Evolutionary conservation across 352 stramenopile species (phyloP).

Genomic region (Pythium dissotocum): DNA sequence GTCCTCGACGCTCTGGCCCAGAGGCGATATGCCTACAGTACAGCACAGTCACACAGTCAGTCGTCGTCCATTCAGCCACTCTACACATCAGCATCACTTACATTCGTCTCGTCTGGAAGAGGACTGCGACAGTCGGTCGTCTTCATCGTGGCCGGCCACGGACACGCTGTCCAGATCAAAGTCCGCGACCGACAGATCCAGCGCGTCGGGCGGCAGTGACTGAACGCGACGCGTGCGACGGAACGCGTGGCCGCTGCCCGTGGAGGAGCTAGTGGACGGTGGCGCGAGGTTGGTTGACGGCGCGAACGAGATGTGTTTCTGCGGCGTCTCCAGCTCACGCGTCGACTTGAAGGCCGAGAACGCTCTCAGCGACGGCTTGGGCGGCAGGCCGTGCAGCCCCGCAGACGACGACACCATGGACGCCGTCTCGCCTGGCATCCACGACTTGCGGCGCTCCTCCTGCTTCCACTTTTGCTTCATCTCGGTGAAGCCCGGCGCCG

Average conservation of each 20-base stretch:
- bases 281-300: conserved; percentile 5
- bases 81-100: conserved; percentile 34
- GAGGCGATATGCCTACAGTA: conserved; percentile 63
- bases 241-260: conserved; percentile 20
- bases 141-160: conserved; percentile 42
- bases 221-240: conserved; percentile 48
- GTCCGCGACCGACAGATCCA: conserved; percentile 57
- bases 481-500: conserved; percentile 44
- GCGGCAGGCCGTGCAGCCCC: conserved; percentile 6
- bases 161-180: conserved; percentile 89
- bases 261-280: conserved; percentile 1
- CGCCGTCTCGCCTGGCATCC: conserved; percentile 61
- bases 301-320: conserved; percentile 33
- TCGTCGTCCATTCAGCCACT: not conserved
- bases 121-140: conserved; percentile 68
- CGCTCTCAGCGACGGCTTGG: conserved; percentile 25
- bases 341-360: conserved; percentile 27
- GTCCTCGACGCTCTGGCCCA: conserved; percentile 76
- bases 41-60: conserved; percentile 10
- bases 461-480: conserved; percentile 48
- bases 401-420: not conserved
- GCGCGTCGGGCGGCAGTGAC: conserved; percentile 55
- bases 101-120: conserved; percentile 75
- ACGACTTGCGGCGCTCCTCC: conserved; percentile 73
- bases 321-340: conserved; percentile 25